These are phyloP conservation scores for Microascus cirrosus DNA, from an alignment of 2,329 filamentous ascomycete genomes.

Conservation along the genomic window DNA sequence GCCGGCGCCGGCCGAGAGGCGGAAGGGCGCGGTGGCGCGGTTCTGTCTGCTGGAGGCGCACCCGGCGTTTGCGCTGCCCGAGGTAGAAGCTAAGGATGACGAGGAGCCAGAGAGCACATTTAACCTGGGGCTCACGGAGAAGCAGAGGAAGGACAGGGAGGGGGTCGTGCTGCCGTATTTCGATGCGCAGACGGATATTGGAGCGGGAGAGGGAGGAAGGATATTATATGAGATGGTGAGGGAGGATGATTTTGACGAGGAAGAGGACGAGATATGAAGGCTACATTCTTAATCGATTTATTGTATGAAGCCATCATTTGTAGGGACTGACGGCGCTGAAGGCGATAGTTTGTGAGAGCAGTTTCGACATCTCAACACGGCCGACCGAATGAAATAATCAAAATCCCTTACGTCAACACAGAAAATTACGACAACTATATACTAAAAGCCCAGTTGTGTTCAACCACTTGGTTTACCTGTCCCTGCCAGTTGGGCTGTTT, in stretches of 20 bases:
- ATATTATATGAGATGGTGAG: conserved; percentile 95
- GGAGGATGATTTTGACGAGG: conserved; percentile 95
- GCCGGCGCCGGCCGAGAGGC: conserved; percentile 11
- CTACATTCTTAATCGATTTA: neutral
- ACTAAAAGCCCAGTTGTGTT: no score
- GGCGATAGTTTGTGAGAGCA: no score
- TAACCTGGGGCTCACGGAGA: conserved; percentile 75
- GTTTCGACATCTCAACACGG: no score
- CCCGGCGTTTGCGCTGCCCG: conserved; percentile 48
- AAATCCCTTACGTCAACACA: no score
- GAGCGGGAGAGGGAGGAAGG: conserved; percentile 73
- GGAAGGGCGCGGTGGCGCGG: conserved; percentile 24
- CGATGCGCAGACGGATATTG: conserved; percentile 78
- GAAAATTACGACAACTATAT: no score
- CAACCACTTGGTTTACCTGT: no score
- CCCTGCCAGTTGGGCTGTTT: no score
- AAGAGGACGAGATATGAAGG: conserved; percentile 74
- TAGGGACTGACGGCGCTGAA: no score
- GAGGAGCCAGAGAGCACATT: conserved; percentile 67
- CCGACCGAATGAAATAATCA: no score
- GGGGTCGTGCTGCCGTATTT: conserved; percentile 91
- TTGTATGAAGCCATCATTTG: neutral
- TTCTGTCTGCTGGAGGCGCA: conserved; percentile 61
- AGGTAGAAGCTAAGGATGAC: conserved; percentile 27
- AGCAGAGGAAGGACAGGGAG: conserved; percentile 77